Evolutionary conservation across 2,329 filamentous ascomycete species (phyloP).

Genomic region (Colletotrichum spaethianum): DNA sequence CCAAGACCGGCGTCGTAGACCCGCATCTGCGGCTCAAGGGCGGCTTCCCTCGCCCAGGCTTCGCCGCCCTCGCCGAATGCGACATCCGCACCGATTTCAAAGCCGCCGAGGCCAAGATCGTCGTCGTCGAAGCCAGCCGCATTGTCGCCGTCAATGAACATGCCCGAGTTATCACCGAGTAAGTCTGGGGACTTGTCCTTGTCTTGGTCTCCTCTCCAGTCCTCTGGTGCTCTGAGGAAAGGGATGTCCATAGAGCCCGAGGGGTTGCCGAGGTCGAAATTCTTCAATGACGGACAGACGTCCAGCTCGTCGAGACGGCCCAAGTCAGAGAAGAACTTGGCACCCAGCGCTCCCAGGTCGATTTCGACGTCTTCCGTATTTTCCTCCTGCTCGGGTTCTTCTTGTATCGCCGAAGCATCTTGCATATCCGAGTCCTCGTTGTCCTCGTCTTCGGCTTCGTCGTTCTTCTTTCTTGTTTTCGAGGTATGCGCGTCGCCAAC

Average conservation of each 20-base stretch:
- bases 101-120: constrained; percentile 76
- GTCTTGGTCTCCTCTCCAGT: constrained; percentile 82
- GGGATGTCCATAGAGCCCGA: constrained; percentile 90
- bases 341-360: constrained; percentile 81
- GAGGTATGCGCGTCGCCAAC: constrained; percentile 65
- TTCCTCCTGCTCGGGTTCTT: constrained; percentile 53
- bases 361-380: constrained; percentile 74
- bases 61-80: constrained; percentile 97
- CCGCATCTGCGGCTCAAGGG: constrained; percentile 87
- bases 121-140: constrained; percentile 82
- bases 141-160: constrained; percentile 90
- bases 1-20: constrained; percentile 77
- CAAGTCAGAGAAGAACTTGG: constrained; percentile 89
- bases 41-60: constrained; percentile 93
- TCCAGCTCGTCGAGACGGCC: constrained; percentile 85
- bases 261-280: constrained; percentile 90
- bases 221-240: constrained; percentile 89
- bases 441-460: constrained; percentile 55
- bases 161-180: constrained; percentile 79
- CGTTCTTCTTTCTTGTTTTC: constrained; percentile 56
- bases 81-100: constrained; percentile 79
- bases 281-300: constrained; percentile 94
- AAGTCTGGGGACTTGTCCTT: constrained; percentile 70
- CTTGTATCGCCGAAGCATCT: constrained; percentile 44
- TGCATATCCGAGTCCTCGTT: constrained; percentile 55